phyloP scores from a whole-genome alignment of 2,329 filamentous ascomycete genomes.

The Botrytis galanthina region DNA sequence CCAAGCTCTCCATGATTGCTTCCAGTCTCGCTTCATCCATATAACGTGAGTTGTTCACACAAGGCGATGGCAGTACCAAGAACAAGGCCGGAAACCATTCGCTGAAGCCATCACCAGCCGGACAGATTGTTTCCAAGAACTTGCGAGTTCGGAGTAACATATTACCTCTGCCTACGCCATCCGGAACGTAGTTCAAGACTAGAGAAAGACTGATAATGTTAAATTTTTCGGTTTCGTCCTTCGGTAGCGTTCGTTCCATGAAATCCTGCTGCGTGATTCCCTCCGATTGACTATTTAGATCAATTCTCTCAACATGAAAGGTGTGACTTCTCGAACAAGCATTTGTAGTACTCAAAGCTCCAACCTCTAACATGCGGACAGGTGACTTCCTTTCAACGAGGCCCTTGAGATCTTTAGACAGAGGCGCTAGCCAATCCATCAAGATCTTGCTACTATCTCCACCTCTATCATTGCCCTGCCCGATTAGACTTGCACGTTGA shows the following conservation, averaged over 20 bases:
- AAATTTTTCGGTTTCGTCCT: constrained; percentile 61
- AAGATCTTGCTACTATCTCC: constrained; percentile 65
- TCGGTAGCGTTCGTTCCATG: constrained; percentile 79
- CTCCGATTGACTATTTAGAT: constrained; percentile 80
- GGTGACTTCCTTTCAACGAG: constrained; percentile 30
- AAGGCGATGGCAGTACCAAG: constrained; percentile 84
- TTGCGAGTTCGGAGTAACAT: constrained; percentile 77
- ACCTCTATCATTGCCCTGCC: constrained; percentile 63
- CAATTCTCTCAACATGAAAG: constrained; percentile 79
- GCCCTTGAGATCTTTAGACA: constrained; percentile 34
- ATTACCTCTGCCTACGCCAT: constrained; percentile 69
- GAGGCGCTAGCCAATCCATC: constrained; percentile 58
- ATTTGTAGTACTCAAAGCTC: constrained; percentile 80
- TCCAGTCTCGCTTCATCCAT: constrained; percentile 68
- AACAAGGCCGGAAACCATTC: constrained; percentile 69
- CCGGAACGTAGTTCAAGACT: constrained; percentile 91
- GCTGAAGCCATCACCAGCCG: constrained; percentile 25
- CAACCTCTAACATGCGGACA: constrained; percentile 80
- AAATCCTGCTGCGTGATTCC: constrained; percentile 89
- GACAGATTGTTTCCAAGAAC: constrained; percentile 56
- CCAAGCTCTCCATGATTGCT: constrained; percentile 73
- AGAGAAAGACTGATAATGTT: constrained; percentile 90
- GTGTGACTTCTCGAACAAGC: constrained; percentile 71
- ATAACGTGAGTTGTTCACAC: constrained; percentile 87
- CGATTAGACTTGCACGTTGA: constrained; percentile 66